These are phyloP conservation scores for Phytophthora sojae DNA, from an alignment of 352 stramenopile species.

Conservation along the genomic window DNA sequence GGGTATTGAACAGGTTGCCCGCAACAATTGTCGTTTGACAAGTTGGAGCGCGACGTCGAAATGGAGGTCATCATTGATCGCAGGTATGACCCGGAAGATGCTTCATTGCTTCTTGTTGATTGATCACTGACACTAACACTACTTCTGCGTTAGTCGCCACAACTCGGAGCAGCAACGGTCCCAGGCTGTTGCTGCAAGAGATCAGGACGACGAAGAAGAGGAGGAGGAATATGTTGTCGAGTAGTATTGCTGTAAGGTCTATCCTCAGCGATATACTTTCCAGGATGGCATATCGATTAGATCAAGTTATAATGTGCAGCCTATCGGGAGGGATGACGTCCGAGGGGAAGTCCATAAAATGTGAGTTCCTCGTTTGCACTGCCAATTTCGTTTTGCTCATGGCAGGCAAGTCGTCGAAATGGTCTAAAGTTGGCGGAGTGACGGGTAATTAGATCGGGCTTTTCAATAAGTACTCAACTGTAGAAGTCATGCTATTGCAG, in stretches of 20 bases:
- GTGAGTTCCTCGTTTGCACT: no score
- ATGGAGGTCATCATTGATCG: conserved; percentile 87
- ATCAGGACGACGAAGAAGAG: conserved; percentile 59
- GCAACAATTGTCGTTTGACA: conserved; percentile 60
- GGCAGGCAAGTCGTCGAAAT: no score
- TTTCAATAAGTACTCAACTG: no score
- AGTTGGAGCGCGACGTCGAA: conserved; percentile 84
- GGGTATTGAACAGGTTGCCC: conserved; percentile 60
- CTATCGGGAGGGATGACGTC: no score
- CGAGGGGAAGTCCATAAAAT: no score
- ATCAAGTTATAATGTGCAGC: no score
- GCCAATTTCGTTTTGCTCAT: no score
- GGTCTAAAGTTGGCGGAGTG: no score
- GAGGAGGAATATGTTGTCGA: conserved; percentile 84
- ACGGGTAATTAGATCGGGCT: no score
- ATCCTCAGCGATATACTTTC: no score
- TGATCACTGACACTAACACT: conserved; percentile 1
- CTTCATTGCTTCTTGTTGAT: neutral
- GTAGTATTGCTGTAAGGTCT: conserved; percentile 30
- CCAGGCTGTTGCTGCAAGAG: conserved; percentile 31
- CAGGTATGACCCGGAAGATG: conserved; percentile 34
- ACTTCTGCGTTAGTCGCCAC: conserved; percentile 36
- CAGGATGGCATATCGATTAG: no score
- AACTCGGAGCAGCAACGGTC: conserved; percentile 48
- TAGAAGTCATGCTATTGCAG: no score